Conservation (phyloP, 2,329 filamentous ascomycete genomes). For the Colletotrichum sp. region DNA sequence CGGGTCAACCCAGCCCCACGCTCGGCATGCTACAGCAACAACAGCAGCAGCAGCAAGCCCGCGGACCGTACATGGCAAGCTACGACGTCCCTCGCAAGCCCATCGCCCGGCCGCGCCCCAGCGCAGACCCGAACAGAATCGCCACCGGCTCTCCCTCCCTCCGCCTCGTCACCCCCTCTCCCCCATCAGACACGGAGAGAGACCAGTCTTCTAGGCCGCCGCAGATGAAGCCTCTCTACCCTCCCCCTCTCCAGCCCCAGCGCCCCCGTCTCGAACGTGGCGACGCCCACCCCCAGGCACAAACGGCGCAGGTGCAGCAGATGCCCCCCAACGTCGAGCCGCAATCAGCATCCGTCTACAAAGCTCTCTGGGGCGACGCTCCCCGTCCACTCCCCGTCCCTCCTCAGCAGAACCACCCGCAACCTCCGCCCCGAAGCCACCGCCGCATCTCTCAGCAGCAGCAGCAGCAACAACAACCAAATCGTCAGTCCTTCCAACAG, state of each 20-base stretch:
- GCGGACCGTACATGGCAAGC: constrained; percentile 20
- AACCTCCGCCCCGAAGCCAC: constrained; percentile 15
- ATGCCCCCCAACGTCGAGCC: background rate
- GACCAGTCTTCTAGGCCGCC: background rate
- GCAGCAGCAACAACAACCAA: constrained; percentile 24
- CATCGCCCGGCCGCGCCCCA: background rate
- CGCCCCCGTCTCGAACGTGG: constrained; percentile 9
- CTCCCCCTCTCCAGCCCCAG: constrained; percentile 6
- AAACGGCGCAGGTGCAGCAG: constrained; percentile 6
- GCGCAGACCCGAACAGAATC: constrained; percentile 1
- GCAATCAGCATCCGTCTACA: constrained; percentile 8
- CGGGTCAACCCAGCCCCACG: constrained; percentile 48
- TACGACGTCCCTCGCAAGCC: constrained; percentile 17
- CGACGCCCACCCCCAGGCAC: constrained; percentile 5
- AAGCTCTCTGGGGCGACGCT: constrained; percentile 9
- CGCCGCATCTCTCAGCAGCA: constrained; percentile 25
- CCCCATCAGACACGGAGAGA: constrained; percentile 1
- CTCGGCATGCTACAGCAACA: constrained; percentile 35
- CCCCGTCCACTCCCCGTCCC: constrained; percentile 20
- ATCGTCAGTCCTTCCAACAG: constrained; percentile 23
- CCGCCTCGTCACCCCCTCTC: constrained; percentile 41
- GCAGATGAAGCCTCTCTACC: constrained; percentile 17
- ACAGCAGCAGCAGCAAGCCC: constrained; percentile 14
- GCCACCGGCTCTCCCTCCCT: constrained; percentile 36
- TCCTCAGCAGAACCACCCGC: constrained; percentile 17